Evolutionary conservation across 148 eudicot genomes (phyloP).

Genomic region (Amaranthus cruentus): DNA sequence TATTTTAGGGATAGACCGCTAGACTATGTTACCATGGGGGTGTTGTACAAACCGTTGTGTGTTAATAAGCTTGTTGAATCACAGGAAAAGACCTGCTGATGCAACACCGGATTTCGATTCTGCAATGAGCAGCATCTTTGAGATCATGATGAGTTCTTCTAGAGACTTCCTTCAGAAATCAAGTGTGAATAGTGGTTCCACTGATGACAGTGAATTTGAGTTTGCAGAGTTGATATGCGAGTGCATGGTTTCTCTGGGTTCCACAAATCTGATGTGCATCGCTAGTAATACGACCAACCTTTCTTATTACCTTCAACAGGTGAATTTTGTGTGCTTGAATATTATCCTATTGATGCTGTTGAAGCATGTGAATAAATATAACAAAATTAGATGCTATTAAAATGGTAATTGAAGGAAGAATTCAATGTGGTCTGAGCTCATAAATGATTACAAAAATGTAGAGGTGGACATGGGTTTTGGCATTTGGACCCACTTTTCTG

Average conservation of each 20-base stretch:
- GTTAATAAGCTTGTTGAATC: slow-evolving; percentile 20
- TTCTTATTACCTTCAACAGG: slow-evolving; percentile 79
- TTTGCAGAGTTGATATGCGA: slow-evolving; percentile 84
- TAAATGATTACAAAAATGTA: neutral
- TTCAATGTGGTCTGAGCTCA: neutral
- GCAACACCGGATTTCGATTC: slow-evolving; percentile 72
- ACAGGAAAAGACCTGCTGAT: slow-evolving; percentile 90
- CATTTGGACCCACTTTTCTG: no score
- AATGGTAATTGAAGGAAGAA: neutral
- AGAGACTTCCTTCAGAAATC: slow-evolving; percentile 71
- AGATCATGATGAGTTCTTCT: slow-evolving; percentile 68
- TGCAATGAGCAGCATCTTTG: slow-evolving; percentile 65
- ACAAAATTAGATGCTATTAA: neutral
- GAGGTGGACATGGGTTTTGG: no score
- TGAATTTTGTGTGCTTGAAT: slow-evolving; percentile 24
- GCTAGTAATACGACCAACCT: slow-evolving; percentile 43
- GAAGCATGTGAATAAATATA: neutral
- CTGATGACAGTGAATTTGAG: slow-evolving; percentile 67
- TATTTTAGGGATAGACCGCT: slow-evolving; percentile 9
- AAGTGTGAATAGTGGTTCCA: slow-evolving; percentile 38
- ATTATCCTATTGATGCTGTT: slow-evolving; percentile 1
- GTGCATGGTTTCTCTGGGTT: slow-evolving; percentile 86
- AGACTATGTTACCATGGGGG: neutral
- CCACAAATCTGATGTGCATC: slow-evolving; percentile 77
- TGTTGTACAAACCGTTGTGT: neutral